Conservation (phyloP, 2,329 filamentous ascomycete species). For the Curvularia sp. region DNA sequence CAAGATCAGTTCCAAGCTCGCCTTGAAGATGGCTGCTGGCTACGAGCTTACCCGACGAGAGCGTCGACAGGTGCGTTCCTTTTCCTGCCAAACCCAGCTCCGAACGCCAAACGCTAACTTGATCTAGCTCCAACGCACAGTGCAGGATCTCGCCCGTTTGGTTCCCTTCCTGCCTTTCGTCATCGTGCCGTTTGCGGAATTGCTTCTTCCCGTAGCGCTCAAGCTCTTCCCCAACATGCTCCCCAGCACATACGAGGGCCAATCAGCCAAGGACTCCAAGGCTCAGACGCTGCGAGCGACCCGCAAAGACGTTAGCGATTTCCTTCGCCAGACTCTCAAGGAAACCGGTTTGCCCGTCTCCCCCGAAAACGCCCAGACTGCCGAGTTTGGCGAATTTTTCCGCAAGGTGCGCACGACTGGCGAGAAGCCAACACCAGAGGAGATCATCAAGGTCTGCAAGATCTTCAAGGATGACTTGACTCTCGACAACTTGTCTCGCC, state of each 20-base stretch:
- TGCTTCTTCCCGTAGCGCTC: conserved; percentile 87
- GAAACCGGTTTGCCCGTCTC: conserved; percentile 94
- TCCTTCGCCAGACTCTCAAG: conserved; percentile 84
- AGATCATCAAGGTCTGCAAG: conserved; percentile 99
- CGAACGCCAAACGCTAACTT: conserved; percentile 19
- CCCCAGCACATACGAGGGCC: conserved; percentile 94
- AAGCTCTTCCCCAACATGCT: conserved; percentile 97
- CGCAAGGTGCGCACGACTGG: conserved; percentile 87
- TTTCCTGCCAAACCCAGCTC: background rate
- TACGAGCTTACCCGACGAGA: conserved; percentile 96
- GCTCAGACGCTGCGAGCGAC: conserved; percentile 80
- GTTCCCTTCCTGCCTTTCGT: conserved; percentile 97
- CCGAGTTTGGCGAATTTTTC: conserved; percentile 97
- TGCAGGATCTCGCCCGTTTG: conserved; percentile 89
- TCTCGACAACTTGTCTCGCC: conserved; percentile 93
- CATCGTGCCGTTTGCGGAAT: conserved; percentile 94
- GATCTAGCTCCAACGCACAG: conserved; percentile 77
- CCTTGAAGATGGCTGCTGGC: conserved; percentile 95
- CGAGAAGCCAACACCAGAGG: conserved; percentile 83
- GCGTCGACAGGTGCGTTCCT: conserved; percentile 71
- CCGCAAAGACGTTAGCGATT: conserved; percentile 90
- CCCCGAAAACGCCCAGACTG: conserved; percentile 81
- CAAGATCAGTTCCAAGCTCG: conserved; percentile 87
- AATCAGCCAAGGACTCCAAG: conserved; percentile 90
- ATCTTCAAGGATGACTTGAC: conserved; percentile 98